A percentile compares a stretch with the other conserved stretches of the same genome.
These are phyloP conservation scores for Xylariaceae sp. DNA, from an alignment of 2,329 filamentous ascomycete species.

Conservation along the genomic window DNA sequence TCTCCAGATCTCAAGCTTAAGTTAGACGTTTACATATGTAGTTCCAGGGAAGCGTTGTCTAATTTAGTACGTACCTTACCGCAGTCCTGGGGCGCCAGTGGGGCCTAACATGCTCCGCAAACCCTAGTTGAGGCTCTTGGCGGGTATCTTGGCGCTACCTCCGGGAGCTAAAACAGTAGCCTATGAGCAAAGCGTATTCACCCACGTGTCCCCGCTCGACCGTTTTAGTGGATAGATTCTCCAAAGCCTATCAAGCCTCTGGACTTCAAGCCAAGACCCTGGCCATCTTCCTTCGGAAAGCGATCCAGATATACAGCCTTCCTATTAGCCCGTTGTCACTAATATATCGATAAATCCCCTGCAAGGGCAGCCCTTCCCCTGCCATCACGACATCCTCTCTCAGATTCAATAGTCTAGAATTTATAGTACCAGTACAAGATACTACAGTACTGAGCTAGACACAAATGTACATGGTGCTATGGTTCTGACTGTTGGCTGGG, in stretches of 20 bases:
- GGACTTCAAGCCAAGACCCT: slow-evolving; percentile 21
- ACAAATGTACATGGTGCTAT: too few species aligned
- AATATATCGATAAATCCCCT: not conserved
- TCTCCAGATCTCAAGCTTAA: too few species aligned
- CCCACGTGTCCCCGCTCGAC: slow-evolving; percentile 25
- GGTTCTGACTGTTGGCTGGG: not conserved
- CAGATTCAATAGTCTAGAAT: too few species aligned
- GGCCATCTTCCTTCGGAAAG: slow-evolving; percentile 5
- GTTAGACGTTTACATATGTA: too few species aligned
- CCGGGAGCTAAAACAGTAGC: too few species aligned
- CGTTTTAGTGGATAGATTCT: slow-evolving; percentile 14
- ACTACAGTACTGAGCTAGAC: too few species aligned
- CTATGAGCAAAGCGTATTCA: slow-evolving; percentile 3
- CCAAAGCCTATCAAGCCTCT: slow-evolving; percentile 1
- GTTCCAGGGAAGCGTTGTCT: too few species aligned
- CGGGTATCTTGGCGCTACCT: slow-evolving; percentile 27
- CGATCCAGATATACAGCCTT: not conserved
- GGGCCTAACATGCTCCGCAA: not conserved
- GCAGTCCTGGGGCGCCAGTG: slow-evolving; percentile 19
- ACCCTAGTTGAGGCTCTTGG: slow-evolving; percentile 20
- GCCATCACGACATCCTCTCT: too few species aligned
- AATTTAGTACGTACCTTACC: too few species aligned
- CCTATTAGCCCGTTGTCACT: slow-evolving; percentile 7
- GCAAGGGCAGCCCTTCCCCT: too few species aligned
- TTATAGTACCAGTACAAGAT: too few species aligned